Base-by-base conservation (phyloP, 192 early-diverging fungal genomes). In the Coemansia guatemalensis region DNA sequence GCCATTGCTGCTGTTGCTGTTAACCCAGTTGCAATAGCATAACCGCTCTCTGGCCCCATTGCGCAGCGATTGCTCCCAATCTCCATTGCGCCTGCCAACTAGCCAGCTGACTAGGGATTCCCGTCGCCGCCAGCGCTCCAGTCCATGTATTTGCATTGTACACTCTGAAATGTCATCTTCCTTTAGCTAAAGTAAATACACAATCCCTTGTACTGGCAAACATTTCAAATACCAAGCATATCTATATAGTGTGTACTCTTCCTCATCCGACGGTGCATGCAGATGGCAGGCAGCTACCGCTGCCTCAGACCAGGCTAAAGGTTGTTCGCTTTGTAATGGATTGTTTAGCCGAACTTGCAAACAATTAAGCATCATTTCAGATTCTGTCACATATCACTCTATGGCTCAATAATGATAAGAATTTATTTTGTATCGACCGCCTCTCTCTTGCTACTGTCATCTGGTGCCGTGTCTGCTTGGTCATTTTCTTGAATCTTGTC, bases 161-260 rank as follows among this genome's bases (percentile, higher is more conserved):
- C 39, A 44, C 39, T 17, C 39, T 44, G 39, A 44, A 44, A 44
- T 44, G 39, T 17, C 14, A 11, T 44, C 33, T 44, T 44, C 14
- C 39, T 17, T 44, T 44, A 44, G 39, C 39, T 44, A 44, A 44
- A 44, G 39, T 29, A 56, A 33, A 55, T 55, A 56, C 54, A 56
- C 5, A 29, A 30, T 56, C 17, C 33, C 27, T 30, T 56, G 33
- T 33, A 30, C 27, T 30, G 54, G 39, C 39, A 44, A 30, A 21
- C 27, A 30, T 20, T 30, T 29, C 27, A 30, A n/a, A 30, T 56
- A 30, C 25, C 5, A 56, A 56, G 14, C 39, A 44, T 4, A 44
- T 44, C 9, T 12, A 44, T 8, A 44, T 44, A 44, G 3, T 17
- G 39, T 17, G 1, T 44, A 35, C 11, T 6, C 5, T 35, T 35